Conservation (phyloP, 1,284 basidiomycete genomes). For the Blastosporella zonata region DNA sequence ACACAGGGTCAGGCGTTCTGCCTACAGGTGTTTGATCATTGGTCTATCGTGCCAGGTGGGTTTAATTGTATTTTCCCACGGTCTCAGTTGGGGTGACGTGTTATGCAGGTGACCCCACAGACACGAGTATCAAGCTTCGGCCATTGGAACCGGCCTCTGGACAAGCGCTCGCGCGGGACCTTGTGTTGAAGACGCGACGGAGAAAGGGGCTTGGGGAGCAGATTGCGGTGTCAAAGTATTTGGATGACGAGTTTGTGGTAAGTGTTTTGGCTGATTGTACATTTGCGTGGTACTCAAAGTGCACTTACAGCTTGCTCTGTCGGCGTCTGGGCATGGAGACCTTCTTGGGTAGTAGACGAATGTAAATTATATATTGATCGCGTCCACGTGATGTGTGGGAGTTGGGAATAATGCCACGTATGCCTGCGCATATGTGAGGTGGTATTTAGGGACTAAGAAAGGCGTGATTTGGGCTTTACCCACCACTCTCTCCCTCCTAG, state of each 20-base stretch:
- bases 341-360: constrained; percentile 63
- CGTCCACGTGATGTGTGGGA: constrained; percentile 29
- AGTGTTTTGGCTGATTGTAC: constrained; percentile 29
- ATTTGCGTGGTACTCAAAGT: constrained; percentile 4
- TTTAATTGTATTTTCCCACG: constrained; percentile 22
- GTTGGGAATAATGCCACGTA: constrained; percentile 40
- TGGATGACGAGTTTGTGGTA: constrained; percentile 92
- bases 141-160: constrained; percentile 97
- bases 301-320: constrained; percentile 69
- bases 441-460: constrained; percentile 34
- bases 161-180: constrained; percentile 86
- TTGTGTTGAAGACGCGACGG: constrained; percentile 94
- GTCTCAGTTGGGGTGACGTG: constrained; percentile 22
- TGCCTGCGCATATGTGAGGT: constrained; percentile 23
- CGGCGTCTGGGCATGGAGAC: constrained; percentile 88
- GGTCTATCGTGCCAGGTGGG: constrained; percentile 93
- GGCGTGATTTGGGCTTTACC: constrained; percentile 29
- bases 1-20: constrained; percentile 98
- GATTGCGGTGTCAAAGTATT: constrained; percentile 91
- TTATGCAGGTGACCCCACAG: constrained; percentile 84
- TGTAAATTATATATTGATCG: constrained; percentile 22
- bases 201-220: constrained; percentile 94
- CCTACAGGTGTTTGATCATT: constrained; percentile 95
- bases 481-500: constrained; percentile 38
- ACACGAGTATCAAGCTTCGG: constrained; percentile 91